Conservation (phyloP, 1,139 yeast species). For the Lodderomyces metapsilosis region DNA sequence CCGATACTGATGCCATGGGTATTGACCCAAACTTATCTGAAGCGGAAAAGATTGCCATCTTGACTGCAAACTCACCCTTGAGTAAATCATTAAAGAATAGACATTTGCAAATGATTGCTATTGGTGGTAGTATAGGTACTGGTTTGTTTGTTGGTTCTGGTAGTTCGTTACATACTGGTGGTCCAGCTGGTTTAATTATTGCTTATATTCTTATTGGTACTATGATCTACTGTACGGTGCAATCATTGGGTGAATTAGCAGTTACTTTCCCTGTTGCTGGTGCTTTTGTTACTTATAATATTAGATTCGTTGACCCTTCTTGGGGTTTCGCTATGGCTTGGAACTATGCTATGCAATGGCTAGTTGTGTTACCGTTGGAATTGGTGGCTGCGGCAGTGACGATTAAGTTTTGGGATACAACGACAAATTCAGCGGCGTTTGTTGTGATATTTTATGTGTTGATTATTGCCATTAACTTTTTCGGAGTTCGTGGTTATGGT, state of each 20-base stretch:
- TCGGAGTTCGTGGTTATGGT: constrained; percentile 68
- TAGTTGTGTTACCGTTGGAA: constrained; percentile 68
- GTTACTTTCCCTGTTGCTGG: constrained; percentile 74
- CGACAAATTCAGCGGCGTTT: constrained; percentile 63
- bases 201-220: constrained; percentile 51
- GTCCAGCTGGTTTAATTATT: constrained; percentile 72
- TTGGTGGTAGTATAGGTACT: constrained; percentile 87
- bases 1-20: constrained; percentile 49
- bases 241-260: constrained; percentile 70
- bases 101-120: constrained; percentile 80
- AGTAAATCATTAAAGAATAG: constrained; percentile 59
- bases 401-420: constrained; percentile 62
- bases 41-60: constrained; percentile 64
- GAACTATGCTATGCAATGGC: constrained; percentile 74
- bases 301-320: constrained; percentile 63
- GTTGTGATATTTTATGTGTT: constrained; percentile 62
- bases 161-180: constrained; percentile 54
- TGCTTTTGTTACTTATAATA: constrained; percentile 65
- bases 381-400: constrained; percentile 74
- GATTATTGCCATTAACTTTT: constrained; percentile 55
- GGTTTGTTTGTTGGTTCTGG: constrained; percentile 74
- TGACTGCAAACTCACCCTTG: constrained; percentile 71
- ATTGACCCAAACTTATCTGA: constrained; percentile 66
- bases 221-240: constrained; percentile 63
- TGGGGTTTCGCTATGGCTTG: constrained; percentile 80